A percentile compares a stretch with the other conserved stretches of the same genome.
phyloP scores from a whole-genome alignment of 495 filamentous ascomycete genomes.

The Aspergillus biplanus region DNA sequence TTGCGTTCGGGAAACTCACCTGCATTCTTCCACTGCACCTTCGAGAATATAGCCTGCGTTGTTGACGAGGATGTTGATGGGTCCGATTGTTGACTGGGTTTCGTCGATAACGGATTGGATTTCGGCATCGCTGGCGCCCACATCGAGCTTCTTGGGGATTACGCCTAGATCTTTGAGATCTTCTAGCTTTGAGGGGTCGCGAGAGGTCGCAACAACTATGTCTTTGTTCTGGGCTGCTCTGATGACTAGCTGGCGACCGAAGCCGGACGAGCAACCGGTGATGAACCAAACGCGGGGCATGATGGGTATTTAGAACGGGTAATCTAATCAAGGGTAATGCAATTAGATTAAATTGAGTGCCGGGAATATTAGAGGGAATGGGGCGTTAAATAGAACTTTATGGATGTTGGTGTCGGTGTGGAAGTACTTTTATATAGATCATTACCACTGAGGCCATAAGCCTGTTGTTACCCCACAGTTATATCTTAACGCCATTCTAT shows the following conservation, averaged over 20 bases:
- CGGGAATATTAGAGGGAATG: too few relatives aligned
- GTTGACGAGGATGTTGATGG: constrained; percentile 55
- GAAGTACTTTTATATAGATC: too few relatives aligned
- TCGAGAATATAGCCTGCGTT: constrained; percentile 47
- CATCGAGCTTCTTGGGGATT: constrained; percentile 43
- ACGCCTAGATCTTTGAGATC: constrained; percentile 38
- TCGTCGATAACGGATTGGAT: constrained; percentile 39
- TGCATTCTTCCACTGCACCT: constrained; percentile 8
- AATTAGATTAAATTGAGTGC: background rate
- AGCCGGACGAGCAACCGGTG: constrained; percentile 53
- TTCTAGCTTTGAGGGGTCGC: constrained; percentile 39
- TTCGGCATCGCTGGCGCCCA: constrained; percentile 33
- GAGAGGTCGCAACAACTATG: constrained; percentile 57
- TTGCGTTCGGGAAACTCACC: background rate
- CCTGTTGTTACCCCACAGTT: too few relatives aligned
- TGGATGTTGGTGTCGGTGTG: too few relatives aligned
- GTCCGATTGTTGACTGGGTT: constrained; percentile 35
- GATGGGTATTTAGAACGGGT: background rate
- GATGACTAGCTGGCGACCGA: constrained; percentile 37
- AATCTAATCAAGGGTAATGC: background rate
- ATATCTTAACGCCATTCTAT: too few relatives aligned
- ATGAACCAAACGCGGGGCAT: constrained; percentile 50
- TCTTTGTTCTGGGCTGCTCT: constrained; percentile 52
- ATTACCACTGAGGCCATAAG: too few relatives aligned
- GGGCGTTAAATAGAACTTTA: too few relatives aligned